phyloP scores from a whole-genome alignment of 495 filamentous ascomycete species.

The Aspergillus homomorphus region DNA sequence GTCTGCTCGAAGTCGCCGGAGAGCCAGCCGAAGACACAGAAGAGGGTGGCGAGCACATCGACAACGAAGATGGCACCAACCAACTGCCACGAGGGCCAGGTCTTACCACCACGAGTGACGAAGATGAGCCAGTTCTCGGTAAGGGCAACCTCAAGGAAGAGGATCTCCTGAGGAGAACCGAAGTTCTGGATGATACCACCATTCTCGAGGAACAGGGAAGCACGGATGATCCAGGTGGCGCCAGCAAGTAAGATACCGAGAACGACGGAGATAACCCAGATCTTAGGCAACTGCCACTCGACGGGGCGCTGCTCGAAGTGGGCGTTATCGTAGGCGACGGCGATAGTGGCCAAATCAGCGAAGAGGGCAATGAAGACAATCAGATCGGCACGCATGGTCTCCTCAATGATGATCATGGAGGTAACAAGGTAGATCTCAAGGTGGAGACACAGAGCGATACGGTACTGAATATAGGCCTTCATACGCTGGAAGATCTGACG shows the following conservation, averaged over 20 bases:
- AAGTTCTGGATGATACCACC: conserved; percentile 74
- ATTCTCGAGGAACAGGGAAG: conserved; percentile 59
- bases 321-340: conserved; percentile 74
- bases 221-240: conserved; percentile 70
- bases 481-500: conserved; percentile 81
- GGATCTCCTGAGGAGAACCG: conserved; percentile 66
- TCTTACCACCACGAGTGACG: conserved; percentile 70
- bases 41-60: conserved; percentile 66
- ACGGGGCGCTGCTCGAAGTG: conserved; percentile 69
- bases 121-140: conserved; percentile 82
- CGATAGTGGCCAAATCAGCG: conserved; percentile 74
- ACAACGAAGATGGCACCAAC: conserved; percentile 69
- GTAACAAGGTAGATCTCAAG: conserved; percentile 76
- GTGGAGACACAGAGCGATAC: conserved; percentile 74
- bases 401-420: conserved; percentile 73
- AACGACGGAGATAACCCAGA: conserved; percentile 70
- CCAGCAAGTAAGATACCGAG: conserved; percentile 63
- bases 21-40: conserved; percentile 72
- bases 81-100: conserved; percentile 70
- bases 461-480: conserved; percentile 80
- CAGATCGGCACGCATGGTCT: conserved; percentile 62
- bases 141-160: conserved; percentile 70
- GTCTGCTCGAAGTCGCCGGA: conserved; percentile 44
- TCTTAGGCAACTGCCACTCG: conserved; percentile 76
- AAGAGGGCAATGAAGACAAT: conserved; percentile 77